Percentiles rank a stretch among this genome's conserved stretches.
phyloP scores from a whole-genome alignment of 345 rosid species.

The Citrus medica region DNA sequence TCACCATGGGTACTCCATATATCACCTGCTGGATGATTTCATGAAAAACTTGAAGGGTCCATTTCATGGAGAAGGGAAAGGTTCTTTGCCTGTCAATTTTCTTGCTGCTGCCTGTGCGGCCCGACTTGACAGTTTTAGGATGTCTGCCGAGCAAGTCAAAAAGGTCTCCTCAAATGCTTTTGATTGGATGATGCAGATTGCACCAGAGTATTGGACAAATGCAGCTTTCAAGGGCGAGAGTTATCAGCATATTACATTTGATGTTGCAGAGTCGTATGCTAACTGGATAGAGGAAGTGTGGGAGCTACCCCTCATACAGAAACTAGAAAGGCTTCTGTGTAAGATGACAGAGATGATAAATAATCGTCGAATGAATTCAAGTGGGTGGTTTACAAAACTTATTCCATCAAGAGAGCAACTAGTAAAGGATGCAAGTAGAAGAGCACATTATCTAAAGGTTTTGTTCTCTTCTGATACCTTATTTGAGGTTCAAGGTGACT shows the following conservation, averaged over 20 bases:
- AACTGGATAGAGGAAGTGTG: conserved; percentile 75
- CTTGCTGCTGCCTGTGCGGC: conserved; percentile 77
- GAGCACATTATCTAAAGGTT: conserved; percentile 51
- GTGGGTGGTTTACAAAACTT: conserved; percentile 54
- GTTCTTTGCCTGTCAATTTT: conserved; percentile 55
- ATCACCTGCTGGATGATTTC: conserved; percentile 70
- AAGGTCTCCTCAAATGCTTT: conserved; percentile 64
- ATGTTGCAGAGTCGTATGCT: conserved; percentile 53
- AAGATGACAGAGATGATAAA: conserved; percentile 59
- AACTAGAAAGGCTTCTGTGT: conserved; percentile 47
- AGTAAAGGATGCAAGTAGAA: conserved; percentile 51
- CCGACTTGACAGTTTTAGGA: conserved; percentile 54
- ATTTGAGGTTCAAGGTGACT: conserved; percentile 83
- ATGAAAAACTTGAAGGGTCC: conserved; percentile 70
- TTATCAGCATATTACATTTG: conserved; percentile 53
- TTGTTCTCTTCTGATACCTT: conserved; percentile 73
- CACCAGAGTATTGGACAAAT: conserved; percentile 65
- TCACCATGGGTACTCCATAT: conserved; percentile 69
- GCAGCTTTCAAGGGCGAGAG: conserved; percentile 72
- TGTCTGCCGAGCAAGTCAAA: conserved; percentile 55
- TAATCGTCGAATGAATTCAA: conserved; percentile 38
- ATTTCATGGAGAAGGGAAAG: conserved; percentile 78
- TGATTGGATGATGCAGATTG: conserved; percentile 78
- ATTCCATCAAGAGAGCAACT: conserved; percentile 71
- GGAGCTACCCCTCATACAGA: conserved; percentile 64